Evolutionary conservation across 805 yeast genomes (phyloP).

Genomic region (Huiozyma naganishii): DNA sequence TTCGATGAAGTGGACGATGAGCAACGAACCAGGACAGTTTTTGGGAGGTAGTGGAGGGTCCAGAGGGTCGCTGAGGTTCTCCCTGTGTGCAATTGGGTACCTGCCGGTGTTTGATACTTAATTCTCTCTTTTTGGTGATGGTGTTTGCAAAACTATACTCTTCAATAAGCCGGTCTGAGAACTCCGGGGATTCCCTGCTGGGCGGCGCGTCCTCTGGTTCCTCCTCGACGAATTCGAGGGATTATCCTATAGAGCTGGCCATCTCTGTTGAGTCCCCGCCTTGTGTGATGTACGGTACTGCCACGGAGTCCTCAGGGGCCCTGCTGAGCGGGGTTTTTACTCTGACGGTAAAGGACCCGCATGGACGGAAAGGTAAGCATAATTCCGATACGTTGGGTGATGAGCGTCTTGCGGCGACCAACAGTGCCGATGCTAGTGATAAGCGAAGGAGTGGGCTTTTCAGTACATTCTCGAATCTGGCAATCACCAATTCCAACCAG

Average conservation of each 20-base stretch:
- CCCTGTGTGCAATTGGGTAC: no score
- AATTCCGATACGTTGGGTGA: not conserved
- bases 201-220: not conserved
- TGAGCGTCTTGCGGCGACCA: conserved; percentile 1
- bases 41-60: no score
- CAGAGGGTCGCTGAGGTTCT: no score
- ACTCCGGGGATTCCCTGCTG: not conserved
- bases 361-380: conserved; percentile 1
- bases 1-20: not conserved
- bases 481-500: conserved; percentile 3
- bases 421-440: conserved; percentile 1
- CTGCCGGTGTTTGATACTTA: no score
- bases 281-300: conserved; percentile 68
- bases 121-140: not conserved
- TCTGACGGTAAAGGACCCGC: conserved; percentile 38
- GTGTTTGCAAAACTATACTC: conserved; percentile 4
- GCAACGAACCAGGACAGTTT: not conserved
- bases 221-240: not conserved
- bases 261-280: conserved; percentile 86
- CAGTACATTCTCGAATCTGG: conserved; percentile 16
- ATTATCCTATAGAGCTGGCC: conserved; percentile 36
- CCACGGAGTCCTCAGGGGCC: conserved; percentile 74
- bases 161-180: not conserved
- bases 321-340: conserved; percentile 69
- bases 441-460: conserved; percentile 12